A percentile compares a stretch with the other conserved stretches of the same genome.
Evolutionary conservation across 2,329 filamentous ascomycete genomes (phyloP).

Genomic region (Claviceps purpurea): DNA sequence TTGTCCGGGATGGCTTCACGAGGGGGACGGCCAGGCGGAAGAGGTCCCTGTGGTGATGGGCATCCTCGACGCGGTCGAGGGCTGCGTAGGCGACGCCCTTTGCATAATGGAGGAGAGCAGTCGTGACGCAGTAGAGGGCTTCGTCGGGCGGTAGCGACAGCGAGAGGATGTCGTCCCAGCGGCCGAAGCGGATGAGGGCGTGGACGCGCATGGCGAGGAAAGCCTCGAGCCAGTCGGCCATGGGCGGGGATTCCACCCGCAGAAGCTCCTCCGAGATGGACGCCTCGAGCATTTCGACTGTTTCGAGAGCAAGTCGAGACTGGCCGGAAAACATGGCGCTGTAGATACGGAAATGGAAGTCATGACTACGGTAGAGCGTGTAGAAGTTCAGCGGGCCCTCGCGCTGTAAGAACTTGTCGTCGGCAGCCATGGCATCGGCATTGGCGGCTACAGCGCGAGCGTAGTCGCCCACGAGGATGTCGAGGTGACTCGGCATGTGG

Average conservation of each 20-base stretch:
- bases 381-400: conserved; percentile 59
- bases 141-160: conserved; percentile 43
- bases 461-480: conserved; percentile 62
- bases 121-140: conserved; percentile 54
- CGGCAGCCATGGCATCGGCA: conserved; percentile 49
- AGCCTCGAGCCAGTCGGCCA: conserved; percentile 68
- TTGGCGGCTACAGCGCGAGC: conserved; percentile 53
- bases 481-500: conserved; percentile 69
- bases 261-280: conserved; percentile 52
- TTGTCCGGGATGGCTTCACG: conserved; percentile 45
- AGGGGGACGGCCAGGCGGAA: conserved; percentile 37
- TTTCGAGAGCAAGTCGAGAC: conserved; percentile 47
- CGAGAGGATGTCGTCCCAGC: conserved; percentile 51
- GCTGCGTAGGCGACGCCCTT: conserved; percentile 55
- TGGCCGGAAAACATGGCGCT: conserved; percentile 66
- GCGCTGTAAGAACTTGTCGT: conserved; percentile 49
- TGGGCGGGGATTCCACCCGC: conserved; percentile 50
- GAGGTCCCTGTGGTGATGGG: conserved; percentile 32
- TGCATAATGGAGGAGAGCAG: conserved; percentile 54
- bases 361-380: conserved; percentile 60
- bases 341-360: conserved; percentile 65
- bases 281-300: conserved; percentile 43
- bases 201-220: conserved; percentile 57
- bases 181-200: conserved; percentile 58
- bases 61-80: conserved; percentile 38